phyloP scores from a whole-genome alignment of 129 eudicot genomes.

The Pulicaria dysenterica region DNA sequence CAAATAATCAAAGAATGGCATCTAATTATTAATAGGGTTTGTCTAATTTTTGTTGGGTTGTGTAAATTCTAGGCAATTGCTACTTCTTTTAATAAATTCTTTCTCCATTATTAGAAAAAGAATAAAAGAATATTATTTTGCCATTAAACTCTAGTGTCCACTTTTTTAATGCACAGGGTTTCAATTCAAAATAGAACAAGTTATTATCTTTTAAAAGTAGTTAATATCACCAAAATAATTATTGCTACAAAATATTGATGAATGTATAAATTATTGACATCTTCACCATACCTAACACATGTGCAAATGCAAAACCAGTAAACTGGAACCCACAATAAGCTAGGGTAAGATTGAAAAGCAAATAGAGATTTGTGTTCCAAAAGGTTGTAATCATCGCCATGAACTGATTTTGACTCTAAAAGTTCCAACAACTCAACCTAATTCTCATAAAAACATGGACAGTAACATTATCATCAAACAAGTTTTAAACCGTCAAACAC shows the following conservation, averaged over 20 bases:
- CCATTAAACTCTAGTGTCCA: too few relatives aligned
- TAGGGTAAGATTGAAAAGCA: conserved; percentile 34
- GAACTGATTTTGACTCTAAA: conserved; percentile 32
- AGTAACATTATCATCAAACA: too few relatives aligned
- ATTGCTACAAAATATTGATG: conserved; percentile 16
- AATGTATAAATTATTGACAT: conserved; percentile 9
- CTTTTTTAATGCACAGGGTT: not conserved
- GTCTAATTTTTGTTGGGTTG: too few relatives aligned
- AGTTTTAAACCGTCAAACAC: too few relatives aligned
- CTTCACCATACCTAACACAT: conserved; percentile 28
- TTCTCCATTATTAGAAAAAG: too few relatives aligned
- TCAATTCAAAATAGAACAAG: not conserved
- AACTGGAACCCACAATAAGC: conserved; percentile 36
- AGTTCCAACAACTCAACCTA: too few relatives aligned
- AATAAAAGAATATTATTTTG: too few relatives aligned
- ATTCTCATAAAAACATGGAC: too few relatives aligned
- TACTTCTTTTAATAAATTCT: too few relatives aligned
- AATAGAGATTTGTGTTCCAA: conserved; percentile 35
- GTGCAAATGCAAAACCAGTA: conserved; percentile 30
- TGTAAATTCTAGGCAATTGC: too few relatives aligned
- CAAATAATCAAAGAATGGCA: too few relatives aligned
- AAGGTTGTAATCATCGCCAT: conserved; percentile 40
- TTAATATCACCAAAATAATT: conserved; percentile 30
- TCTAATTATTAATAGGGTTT: too few relatives aligned
- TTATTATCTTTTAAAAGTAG: conserved; percentile 7